These are phyloP conservation scores for Mucuna pruriens DNA, from an alignment of 306 rosid species.

Conservation along the genomic window DNA sequence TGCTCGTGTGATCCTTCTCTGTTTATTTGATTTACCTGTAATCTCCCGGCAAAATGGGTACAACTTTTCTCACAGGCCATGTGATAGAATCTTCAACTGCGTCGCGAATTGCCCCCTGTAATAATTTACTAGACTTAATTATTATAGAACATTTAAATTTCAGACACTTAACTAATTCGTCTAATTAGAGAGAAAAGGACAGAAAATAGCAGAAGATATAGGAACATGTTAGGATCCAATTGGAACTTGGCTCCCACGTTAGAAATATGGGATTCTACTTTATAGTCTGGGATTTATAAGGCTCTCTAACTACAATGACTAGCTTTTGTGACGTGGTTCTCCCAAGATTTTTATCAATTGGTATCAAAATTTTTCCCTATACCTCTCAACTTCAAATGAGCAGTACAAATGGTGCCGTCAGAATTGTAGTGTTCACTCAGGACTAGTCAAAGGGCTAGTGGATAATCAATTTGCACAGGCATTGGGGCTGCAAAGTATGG, in stretches of 20 bases:
- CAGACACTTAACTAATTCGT: slow-evolving; percentile 7
- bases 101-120: slow-evolving; percentile 81
- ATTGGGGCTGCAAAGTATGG: too few species aligned
- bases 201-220: background rate
- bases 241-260: background rate
- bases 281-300: background rate
- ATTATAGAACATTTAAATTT: slow-evolving; percentile 27
- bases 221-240: background rate
- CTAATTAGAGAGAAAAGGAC: background rate
- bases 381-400: background rate
- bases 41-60: slow-evolving; percentile 96
- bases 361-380: background rate
- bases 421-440: background rate
- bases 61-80: slow-evolving; percentile 94
- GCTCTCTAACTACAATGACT: background rate
- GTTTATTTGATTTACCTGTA: slow-evolving; percentile 65
- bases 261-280: background rate
- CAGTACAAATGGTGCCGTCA: background rate
- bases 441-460: too few species aligned
- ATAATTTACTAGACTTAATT: slow-evolving; percentile 39
- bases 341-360: background rate
- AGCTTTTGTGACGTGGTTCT: background rate
- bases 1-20: slow-evolving; percentile 4
- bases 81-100: slow-evolving; percentile 95
- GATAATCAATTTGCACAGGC: too few species aligned